Base-by-base conservation (phyloP, 768 basidiomycete genomes). In the Hydnomerulius pinastri region DNA sequence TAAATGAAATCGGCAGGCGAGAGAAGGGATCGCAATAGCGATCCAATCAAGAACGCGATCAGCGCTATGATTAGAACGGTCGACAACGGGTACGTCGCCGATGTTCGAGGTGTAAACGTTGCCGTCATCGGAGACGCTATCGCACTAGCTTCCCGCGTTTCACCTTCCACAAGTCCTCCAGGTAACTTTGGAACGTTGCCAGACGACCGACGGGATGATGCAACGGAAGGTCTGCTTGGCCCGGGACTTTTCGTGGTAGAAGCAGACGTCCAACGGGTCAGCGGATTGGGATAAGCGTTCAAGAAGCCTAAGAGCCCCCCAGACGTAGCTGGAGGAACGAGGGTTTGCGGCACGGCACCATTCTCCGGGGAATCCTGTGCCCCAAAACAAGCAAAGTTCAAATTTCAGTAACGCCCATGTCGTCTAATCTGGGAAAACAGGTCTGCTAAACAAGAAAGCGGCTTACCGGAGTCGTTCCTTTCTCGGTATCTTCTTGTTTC, bases 1-100 rank as follows among this genome's bases (percentile, higher is more conserved):
- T 92, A 86, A 37, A 94, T 84, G 72, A 93, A 95, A 70, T 97
- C 96, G 13, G 87, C 90, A 37, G 96, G 91, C 6, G 87, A 89
- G 32, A 98, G 74, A 54, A 98, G 76, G 15, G 91, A 92, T 48
- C 96, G 82, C 53, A 97, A 72, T 48, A 98, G 73, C 23, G 92
- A 95, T 49, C 96, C 96, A 60, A 98, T 80, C 61, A 98, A 73
- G 69, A 98, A 94, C 23, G 89, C 87, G 59, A 97, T 89, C 55
- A 98, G 68, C 32, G 85, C 92, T 32, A 88, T 81, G 52, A 92
- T 73, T 58, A 97, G 62, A 51, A 96, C 69, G 35, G 83, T 85
- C 38, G 75, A 72, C 44, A 78, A 64, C 35, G 73, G 72, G 59
- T 75, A 83, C 48, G 25, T 54, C 21, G 50, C 59, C 2, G 53